These are phyloP conservation scores for Pleurotus ostreatus DNA, from an alignment of 768 basidiomycete genomes.

Conservation along the genomic window DNA sequence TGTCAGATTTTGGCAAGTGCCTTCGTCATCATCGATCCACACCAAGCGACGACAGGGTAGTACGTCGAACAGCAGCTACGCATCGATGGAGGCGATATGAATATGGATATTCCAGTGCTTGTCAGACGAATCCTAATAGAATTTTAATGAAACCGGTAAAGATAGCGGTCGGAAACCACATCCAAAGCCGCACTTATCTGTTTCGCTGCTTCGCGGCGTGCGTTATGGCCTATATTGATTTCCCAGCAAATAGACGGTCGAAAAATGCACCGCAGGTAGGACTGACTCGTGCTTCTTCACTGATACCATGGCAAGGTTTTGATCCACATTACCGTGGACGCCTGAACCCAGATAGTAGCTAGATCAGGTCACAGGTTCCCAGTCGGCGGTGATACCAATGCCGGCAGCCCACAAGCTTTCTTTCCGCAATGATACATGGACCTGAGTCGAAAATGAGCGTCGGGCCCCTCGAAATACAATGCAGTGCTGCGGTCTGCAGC, in stretches of 20 bases:
- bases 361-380: not conserved
- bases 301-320: too few relatives aligned
- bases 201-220: not conserved
- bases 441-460: not conserved
- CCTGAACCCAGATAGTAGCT: not conserved
- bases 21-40: slow-evolving; percentile 7
- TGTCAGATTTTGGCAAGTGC: not conserved
- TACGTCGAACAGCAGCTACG: too few relatives aligned
- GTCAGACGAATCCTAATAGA: not conserved
- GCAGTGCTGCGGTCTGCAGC: not conserved
- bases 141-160: not conserved
- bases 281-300: not conserved
- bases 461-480: not conserved
- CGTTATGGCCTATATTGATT: not conserved
- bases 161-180: not conserved
- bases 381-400: slow-evolving; percentile 7
- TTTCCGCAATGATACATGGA: not conserved
- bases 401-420: not conserved
- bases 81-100: slow-evolving; percentile 2
- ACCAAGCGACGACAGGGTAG: not conserved
- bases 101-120: not conserved
- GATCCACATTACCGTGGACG: not conserved
- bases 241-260: not conserved
- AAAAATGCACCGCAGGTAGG: not conserved
- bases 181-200: not conserved